Evolutionary conservation across 371 early-diverging fungal species (phyloP).

Genomic region (Apophysomyces trapeziformis): DNA sequence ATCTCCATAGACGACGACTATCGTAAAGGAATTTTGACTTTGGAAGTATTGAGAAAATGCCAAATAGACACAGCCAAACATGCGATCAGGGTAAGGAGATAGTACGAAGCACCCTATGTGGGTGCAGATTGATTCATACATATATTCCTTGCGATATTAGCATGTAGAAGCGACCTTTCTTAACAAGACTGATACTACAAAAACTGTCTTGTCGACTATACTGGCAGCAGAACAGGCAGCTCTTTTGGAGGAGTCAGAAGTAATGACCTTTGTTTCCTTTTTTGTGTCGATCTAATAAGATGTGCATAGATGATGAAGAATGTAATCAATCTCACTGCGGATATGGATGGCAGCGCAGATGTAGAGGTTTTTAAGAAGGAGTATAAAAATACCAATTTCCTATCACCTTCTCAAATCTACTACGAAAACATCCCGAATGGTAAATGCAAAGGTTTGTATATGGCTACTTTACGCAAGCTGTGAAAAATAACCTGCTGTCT

Average conservation of each 20-base stretch:
- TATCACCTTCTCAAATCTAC: constrained; percentile 46
- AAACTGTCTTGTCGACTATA: constrained; percentile 16
- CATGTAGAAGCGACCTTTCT: constrained; percentile 18
- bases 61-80: constrained; percentile 16
- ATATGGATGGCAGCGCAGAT: constrained; percentile 36
- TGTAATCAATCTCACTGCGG: background rate
- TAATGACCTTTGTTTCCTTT: background rate
- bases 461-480: too few species aligned
- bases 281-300: background rate
- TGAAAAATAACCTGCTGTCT: too few species aligned
- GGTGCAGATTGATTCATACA: too few species aligned
- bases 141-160: background rate
- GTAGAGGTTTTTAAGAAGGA: constrained; percentile 37
- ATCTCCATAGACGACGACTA: constrained; percentile 6
- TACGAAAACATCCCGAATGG: constrained; percentile 58
- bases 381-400: constrained; percentile 46
- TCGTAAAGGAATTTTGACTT: constrained; percentile 12
- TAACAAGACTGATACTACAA: constrained; percentile 23
- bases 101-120: background rate
- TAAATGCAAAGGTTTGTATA: constrained; percentile 34
- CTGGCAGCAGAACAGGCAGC: constrained; percentile 16
- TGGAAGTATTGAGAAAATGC: constrained; percentile 16
- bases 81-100: constrained; percentile 16
- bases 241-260: constrained; percentile 14
- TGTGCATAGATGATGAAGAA: background rate